A percentile compares a stretch with the other conserved stretches of the same genome.
These are phyloP conservation scores for Stentor coeruleus DNA, from an alignment of 73 alveolate species.

Conservation along the genomic window DNA sequence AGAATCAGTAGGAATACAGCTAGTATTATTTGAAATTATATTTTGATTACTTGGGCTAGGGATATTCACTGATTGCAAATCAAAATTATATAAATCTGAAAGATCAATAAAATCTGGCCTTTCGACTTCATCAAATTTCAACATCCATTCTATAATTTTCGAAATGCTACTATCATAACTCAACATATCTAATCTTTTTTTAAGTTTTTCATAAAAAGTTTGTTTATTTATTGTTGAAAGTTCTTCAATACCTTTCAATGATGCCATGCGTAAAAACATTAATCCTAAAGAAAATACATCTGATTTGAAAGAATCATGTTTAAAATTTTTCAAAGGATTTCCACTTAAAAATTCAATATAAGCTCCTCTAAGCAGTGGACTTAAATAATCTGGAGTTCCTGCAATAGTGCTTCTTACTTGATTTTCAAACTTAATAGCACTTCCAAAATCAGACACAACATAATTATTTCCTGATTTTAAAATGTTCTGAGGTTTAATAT, in stretches of 20 bases:
- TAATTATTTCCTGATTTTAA: slow-evolving; percentile 33
- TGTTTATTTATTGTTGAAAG: neutral
- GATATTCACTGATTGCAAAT: too few species aligned
- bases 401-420: neutral
- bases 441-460: slow-evolving; percentile 42
- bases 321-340: neutral
- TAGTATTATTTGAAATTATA: too few species aligned
- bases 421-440: neutral
- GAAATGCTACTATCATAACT: neutral
- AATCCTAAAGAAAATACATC: slow-evolving; percentile 21
- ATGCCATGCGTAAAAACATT: neutral
- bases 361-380: neutral
- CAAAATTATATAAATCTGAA: too few species aligned
- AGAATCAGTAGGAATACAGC: too few species aligned
- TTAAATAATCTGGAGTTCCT: neutral
- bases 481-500: slow-evolving; percentile 54
- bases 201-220: too few species aligned
- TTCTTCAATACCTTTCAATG: neutral
- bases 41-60: too few species aligned
- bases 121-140: neutral
- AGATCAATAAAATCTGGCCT: neutral
- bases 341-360: neutral
- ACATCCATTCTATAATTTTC: neutral
- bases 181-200: neutral
- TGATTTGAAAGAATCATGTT: slow-evolving; percentile 3